Conservation (phyloP, 2,329 filamentous ascomycete genomes). For the Thermothelomyces thermophilus region DNA sequence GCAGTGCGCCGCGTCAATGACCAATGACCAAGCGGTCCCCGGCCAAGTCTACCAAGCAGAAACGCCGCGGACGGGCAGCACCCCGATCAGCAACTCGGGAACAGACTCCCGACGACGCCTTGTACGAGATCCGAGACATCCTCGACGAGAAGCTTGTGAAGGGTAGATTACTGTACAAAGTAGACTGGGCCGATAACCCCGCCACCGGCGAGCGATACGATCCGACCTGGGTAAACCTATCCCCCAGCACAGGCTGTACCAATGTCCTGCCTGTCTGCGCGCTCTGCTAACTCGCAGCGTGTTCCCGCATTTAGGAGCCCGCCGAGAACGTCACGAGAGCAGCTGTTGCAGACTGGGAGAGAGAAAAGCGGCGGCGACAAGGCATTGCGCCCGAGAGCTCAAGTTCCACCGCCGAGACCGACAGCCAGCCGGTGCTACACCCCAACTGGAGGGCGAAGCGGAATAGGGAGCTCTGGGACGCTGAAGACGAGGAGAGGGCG, state of each 20-base stretch:
- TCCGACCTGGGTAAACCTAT: slow-evolving; percentile 46
- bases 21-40: slow-evolving; percentile 2
- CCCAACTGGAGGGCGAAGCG: slow-evolving; percentile 14
- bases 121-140: slow-evolving; percentile 32
- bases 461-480: neutral
- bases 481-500: neutral
- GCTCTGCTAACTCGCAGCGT: slow-evolving; percentile 6
- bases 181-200: slow-evolving; percentile 52
- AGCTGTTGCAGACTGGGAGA: slow-evolving; percentile 28
- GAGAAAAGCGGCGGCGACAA: slow-evolving; percentile 15
- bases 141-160: slow-evolving; percentile 31
- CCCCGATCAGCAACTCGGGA: neutral
- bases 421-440: slow-evolving; percentile 11
- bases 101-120: slow-evolving; percentile 11
- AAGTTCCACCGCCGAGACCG: neutral
- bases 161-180: slow-evolving; percentile 38
- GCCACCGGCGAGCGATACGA: slow-evolving; percentile 40
- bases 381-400: neutral
- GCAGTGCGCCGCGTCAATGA: slow-evolving; percentile 7
- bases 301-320: slow-evolving; percentile 20
- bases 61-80: slow-evolving; percentile 11
- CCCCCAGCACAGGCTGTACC: slow-evolving; percentile 2
- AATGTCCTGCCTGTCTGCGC: neutral
- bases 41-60: slow-evolving; percentile 1
- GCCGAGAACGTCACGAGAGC: slow-evolving; percentile 26